Base-by-base conservation (phyloP, 352 stramenopile genomes). In the Peronospora destructor region DNA sequence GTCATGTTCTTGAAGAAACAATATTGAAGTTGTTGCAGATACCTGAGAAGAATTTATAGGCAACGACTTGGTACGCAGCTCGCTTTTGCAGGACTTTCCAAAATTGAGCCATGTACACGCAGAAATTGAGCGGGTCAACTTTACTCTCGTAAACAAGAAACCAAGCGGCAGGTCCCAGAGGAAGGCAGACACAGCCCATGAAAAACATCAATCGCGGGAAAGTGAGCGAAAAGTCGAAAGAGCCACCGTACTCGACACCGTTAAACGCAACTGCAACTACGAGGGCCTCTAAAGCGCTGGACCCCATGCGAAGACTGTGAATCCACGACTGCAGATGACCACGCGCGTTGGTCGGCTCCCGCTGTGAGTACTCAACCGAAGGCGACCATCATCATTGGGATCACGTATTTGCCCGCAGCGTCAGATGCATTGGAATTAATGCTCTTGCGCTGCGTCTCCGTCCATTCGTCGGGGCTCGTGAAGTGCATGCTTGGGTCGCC, bases 351-450 rank as follows among this genome's bases (percentile, higher is more conserved):
- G 65, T 35, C 0, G 68, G 74, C 38, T 90, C 74, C 17, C 72
- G 61, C 54, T 86, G 61, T 43, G 71, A 61, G 34, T 71, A 66
- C 57, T 87, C 73, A 8, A 91, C 78, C 75, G 40, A 87, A 79
- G 0, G 73, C 56, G n/a, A 73, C 67, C 21, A 87, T 56, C 76
- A 85, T 86, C 75, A 87, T 85, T 12, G 66, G 70, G 33, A 87
- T 61, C 17, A 89, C 66, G 37, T 83, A 85, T 29, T 62, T 66
- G 21, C 56, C 61, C 3, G 68, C 75, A 1, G 61, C 54, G 39
- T 75, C 54, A 10, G 69, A 56, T 5, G 71, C 67, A 4, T 53
- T 29, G 0, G 33, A 10, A 51, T 85, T 84, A 49, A 84, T 71
- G 21, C 43, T 77, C 12, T 61, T 50, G n/a, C 39, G 49, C 26